These are phyloP conservation scores for Hygrocybe punicea DNA, from an alignment of 768 basidiomycete genomes.

Conservation along the genomic window DNA sequence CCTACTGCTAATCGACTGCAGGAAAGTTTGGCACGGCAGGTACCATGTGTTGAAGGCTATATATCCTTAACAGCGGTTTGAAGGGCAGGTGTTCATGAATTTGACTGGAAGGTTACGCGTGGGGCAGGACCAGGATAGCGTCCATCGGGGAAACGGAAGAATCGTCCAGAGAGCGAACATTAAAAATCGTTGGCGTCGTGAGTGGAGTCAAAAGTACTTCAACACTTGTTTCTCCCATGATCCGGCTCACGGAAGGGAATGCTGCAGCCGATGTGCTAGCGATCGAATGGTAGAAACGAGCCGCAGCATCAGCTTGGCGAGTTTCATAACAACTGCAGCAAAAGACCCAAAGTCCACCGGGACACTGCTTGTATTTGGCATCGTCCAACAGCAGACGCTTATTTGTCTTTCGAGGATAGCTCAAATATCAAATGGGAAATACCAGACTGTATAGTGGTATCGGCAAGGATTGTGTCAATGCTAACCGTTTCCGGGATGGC, in stretches of 20 bases:
- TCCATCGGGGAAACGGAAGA: background rate
- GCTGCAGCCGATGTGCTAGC: background rate
- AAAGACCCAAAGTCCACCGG: background rate
- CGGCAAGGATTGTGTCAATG: background rate
- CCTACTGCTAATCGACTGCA: background rate
- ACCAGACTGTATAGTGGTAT: background rate
- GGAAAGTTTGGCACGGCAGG: background rate
- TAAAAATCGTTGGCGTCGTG: background rate
- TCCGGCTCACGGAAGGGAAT: background rate
- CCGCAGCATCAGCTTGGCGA: background rate
- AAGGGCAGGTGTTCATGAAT: background rate
- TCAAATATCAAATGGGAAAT: slow-evolving; percentile 1
- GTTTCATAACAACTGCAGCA: background rate
- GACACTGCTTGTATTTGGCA: background rate
- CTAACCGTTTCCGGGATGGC: background rate
- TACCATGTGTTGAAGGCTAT: background rate
- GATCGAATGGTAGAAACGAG: background rate
- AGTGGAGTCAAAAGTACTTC: background rate
- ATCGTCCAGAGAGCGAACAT: background rate
- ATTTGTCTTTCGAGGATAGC: background rate
- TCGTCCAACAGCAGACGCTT: background rate
- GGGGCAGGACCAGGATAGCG: background rate
- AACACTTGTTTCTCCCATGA: slow-evolving; percentile 2
- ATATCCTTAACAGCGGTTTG: background rate
- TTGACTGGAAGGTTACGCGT: background rate